Base-by-base conservation (phyloP, 768 basidiomycete genomes). In the Tremella yokohamensis region DNA sequence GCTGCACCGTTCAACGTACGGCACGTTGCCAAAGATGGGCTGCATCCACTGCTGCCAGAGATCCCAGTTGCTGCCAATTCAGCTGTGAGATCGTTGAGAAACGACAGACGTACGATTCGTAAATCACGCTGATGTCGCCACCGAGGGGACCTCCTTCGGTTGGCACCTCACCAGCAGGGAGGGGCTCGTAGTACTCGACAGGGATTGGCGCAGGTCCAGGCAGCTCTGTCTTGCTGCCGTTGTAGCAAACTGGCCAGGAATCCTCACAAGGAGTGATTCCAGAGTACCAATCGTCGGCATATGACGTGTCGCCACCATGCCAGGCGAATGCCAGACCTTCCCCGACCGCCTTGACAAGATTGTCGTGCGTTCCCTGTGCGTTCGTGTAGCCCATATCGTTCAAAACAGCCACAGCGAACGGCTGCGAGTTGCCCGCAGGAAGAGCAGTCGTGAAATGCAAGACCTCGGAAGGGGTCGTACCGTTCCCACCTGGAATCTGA, bases 341-440 rank as follows among this genome's bases (percentile, higher is more conserved):
- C 18, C 54, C 53, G 45, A 67, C 59, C 1, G 60, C 63, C 13
- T 64, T 49, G 52, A 55, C 24, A 3, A 67, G 53, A 24, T 67
- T 59, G 15, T 39, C 40, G 49, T 55, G 54, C 37, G 63, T 64
- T 11, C 65, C 65, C 2, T 34, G 40, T 18, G 65, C 65, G 50
- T 67, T 61, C 29, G 63, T 67, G 58, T 67, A 67, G 3, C 65
- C 65, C 65, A 66, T 66, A 45, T 66, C 65, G 59, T 66, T 63
- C 51, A 67, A 19, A 7, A 64, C 52, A n/a, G 63, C 65, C 15
- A 64, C 49, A 20, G 59, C 38, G 63, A 67, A 67, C 15, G 42
- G 19, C 19, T 18, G 40, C 26, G 48, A 19, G 42, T 53, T 44
- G 1, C 65, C 65, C 3, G 65, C 56, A 1, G 24, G 24, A 8